phyloP scores from a whole-genome alignment of 768 basidiomycete species.

The Serendipita indica region DNA sequence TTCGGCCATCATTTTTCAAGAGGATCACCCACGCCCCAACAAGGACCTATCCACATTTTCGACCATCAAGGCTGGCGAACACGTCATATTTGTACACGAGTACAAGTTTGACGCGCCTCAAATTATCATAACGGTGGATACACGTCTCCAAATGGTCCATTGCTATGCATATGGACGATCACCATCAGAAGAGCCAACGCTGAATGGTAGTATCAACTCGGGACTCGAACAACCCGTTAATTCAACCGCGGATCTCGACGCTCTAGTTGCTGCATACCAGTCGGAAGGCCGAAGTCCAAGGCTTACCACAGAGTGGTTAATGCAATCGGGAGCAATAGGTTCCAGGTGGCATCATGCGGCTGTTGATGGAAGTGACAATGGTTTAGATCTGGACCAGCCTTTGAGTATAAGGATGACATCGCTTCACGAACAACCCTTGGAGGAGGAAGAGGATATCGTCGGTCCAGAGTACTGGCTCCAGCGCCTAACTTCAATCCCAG shows the following conservation, averaged over 20 bases:
- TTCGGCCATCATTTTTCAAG: conserved; percentile 11
- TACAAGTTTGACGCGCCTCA: conserved; percentile 10
- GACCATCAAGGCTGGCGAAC: conserved; percentile 9
- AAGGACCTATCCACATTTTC: conserved; percentile 12
- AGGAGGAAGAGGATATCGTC: conserved; percentile 30
- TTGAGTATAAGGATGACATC: neutral
- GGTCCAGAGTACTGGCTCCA: conserved; percentile 64
- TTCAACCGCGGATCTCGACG: too few relatives aligned
- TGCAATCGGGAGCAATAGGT: too few relatives aligned
- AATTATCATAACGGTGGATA: conserved; percentile 9
- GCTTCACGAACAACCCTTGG: neutral
- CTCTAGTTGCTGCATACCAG: too few relatives aligned
- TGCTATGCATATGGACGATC: neutral
- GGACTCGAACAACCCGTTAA: too few relatives aligned
- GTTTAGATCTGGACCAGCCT: neutral
- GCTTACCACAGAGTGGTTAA: too few relatives aligned
- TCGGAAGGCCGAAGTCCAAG: too few relatives aligned
- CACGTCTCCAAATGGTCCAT: neutral
- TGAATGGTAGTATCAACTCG: too few relatives aligned
- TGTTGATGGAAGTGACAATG: too few relatives aligned
- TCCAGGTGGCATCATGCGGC: too few relatives aligned
- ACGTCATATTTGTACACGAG: conserved; percentile 8
- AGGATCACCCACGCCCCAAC: conserved; percentile 11
- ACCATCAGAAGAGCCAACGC: neutral
- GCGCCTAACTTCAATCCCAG: conserved; percentile 30